Evolutionary conservation across 169 alveolate genomes (phyloP).

Genomic region (Cryptosporidium sp.): DNA sequence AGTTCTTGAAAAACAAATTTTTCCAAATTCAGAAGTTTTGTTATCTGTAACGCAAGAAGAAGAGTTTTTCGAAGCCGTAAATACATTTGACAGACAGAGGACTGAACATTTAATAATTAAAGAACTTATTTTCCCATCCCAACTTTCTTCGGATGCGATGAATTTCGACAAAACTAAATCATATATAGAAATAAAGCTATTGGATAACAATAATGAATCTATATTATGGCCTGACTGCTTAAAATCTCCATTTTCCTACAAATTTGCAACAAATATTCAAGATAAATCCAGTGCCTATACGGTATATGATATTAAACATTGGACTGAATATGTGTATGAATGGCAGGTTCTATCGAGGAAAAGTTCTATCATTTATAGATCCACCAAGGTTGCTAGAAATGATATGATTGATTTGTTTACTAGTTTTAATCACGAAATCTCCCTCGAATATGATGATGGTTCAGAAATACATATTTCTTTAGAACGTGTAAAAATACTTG

Average conservation of each 20-base stretch:
- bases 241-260: slow-evolving; percentile 10
- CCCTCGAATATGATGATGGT: neutral
- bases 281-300: neutral
- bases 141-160: slow-evolving; percentile 1
- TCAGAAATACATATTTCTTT: slow-evolving; percentile 18
- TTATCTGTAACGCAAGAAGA: neutral
- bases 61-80: neutral
- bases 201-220: neutral
- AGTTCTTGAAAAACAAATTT: neutral
- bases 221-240: slow-evolving; percentile 24
- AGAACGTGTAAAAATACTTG: slow-evolving; percentile 38
- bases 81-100: neutral
- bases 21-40: neutral
- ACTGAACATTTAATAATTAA: neutral
- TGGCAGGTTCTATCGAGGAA: slow-evolving; percentile 14
- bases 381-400: neutral
- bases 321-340: slow-evolving; percentile 14
- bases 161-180: neutral
- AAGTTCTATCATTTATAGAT: slow-evolving; percentile 21
- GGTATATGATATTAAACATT: slow-evolving; percentile 32
- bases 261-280: neutral
- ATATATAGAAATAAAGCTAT: slow-evolving; percentile 8
- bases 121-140: slow-evolving; percentile 15
- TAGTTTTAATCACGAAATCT: neutral
- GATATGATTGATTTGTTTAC: slow-evolving; percentile 1